Evolutionary conservation across 306 rosid genomes (phyloP).

Genomic region (Cyamopsis tetragonoloba): DNA sequence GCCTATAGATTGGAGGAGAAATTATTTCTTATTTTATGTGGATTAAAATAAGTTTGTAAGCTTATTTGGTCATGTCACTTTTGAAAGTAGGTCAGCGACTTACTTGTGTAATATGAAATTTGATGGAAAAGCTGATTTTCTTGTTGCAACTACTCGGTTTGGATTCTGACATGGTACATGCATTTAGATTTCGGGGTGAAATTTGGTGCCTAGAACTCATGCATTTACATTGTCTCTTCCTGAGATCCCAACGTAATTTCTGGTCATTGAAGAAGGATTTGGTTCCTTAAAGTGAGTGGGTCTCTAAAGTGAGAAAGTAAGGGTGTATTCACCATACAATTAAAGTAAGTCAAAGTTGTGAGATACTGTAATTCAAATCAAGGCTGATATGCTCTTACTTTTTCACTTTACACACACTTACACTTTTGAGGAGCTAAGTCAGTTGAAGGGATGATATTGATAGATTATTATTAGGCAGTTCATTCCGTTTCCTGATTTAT

Average conservation of each 20-base stretch:
- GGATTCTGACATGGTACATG: neutral
- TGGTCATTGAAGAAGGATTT: neutral
- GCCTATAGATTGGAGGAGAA: conserved; percentile 3
- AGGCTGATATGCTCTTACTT: no score
- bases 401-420: no score
- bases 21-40: conserved; percentile 23
- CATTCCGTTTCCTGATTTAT: neutral
- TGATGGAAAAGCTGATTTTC: conserved; percentile 15
- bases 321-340: no score
- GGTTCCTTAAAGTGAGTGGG: no score
- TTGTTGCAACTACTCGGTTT: conserved; percentile 3
- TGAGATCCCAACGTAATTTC: neutral
- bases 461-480: neutral
- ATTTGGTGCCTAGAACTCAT: conserved; percentile 8
- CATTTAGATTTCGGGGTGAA: neutral
- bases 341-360: no score
- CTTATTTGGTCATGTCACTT: conserved; percentile 14
- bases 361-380: no score
- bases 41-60: conserved; percentile 16
- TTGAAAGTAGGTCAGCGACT: conserved; percentile 15
- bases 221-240: neutral
- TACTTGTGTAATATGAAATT: conserved; percentile 4
- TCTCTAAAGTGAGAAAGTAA: no score
- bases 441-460: neutral
- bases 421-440: no score